phyloP scores from a whole-genome alignment of 202 grass and related monocot species.

The Brachypodium distachyon region DNA sequence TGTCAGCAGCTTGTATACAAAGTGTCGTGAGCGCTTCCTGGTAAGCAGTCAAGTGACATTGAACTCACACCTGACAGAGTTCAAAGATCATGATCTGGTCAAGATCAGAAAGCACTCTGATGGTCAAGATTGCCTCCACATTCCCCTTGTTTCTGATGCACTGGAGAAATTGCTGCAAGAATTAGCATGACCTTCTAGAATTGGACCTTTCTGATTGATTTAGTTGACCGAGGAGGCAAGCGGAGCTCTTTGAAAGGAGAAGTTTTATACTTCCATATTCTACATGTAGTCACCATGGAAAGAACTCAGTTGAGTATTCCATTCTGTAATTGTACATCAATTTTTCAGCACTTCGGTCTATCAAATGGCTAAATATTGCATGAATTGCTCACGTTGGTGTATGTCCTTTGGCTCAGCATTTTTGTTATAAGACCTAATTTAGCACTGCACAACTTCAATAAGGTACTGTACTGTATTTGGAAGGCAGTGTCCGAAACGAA shows the following conservation, averaged over 20 bases:
- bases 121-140: slow-evolving; percentile 78
- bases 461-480: not conserved
- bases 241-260: not conserved
- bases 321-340: slow-evolving; percentile 3
- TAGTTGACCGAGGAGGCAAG: not conserved
- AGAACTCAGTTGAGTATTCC: not conserved
- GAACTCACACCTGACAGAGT: slow-evolving; percentile 87
- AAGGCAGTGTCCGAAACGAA: not conserved
- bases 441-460: not conserved
- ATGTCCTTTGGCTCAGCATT: not conserved
- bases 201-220: not conserved
- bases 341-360: not conserved
- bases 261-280: not conserved
- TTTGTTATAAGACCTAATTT: not conserved
- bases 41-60: slow-evolving; percentile 92
- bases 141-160: slow-evolving; percentile 72
- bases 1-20: slow-evolving; percentile 74
- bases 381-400: not conserved
- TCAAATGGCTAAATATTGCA: not conserved
- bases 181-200: slow-evolving; percentile 33
- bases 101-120: slow-evolving; percentile 80
- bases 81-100: slow-evolving; percentile 92
- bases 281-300: not conserved
- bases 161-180: slow-evolving; percentile 72
- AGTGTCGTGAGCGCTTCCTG: slow-evolving; percentile 77